Percentiles rank a stretch among this genome's conserved stretches.
Evolutionary conservation across 1,284 basidiomycete genomes (phyloP).

Genomic region (Irpex sp.): DNA sequence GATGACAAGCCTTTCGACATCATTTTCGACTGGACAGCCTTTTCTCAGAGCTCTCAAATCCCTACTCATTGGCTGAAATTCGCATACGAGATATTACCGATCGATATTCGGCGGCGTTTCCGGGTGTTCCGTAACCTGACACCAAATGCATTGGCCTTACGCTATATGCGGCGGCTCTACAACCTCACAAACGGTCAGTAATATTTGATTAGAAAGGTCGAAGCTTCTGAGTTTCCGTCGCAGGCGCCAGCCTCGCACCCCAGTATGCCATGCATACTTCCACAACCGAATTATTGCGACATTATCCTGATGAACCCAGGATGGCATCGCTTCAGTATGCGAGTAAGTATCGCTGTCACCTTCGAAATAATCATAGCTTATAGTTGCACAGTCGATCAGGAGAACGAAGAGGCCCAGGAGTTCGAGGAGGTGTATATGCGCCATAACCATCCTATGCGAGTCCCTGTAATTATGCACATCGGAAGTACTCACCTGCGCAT

Average conservation of each 20-base stretch:
- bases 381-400: slow-evolving; percentile 44
- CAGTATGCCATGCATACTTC: slow-evolving; percentile 22
- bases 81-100: slow-evolving; percentile 75
- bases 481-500: slow-evolving; percentile 65
- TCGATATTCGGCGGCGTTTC: slow-evolving; percentile 58
- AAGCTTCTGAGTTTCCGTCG: background rate
- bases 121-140: slow-evolving; percentile 70
- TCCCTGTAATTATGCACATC: slow-evolving; percentile 62
- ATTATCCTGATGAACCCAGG: slow-evolving; percentile 44
- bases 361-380: slow-evolving; percentile 5
- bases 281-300: slow-evolving; percentile 46
- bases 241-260: slow-evolving; percentile 19
- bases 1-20: slow-evolving; percentile 62
- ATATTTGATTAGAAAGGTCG: background rate
- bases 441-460: slow-evolving; percentile 53
- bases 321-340: slow-evolving; percentile 50
- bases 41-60: slow-evolving; percentile 73
- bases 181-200: slow-evolving; percentile 69
- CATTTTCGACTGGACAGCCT: slow-evolving; percentile 81
- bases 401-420: slow-evolving; percentile 48
- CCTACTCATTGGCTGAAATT: slow-evolving; percentile 82
- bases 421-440: slow-evolving; percentile 65
- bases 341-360: slow-evolving; percentile 33
- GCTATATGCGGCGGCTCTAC: slow-evolving; percentile 73
- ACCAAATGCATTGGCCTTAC: slow-evolving; percentile 72